Evolutionary conservation across 805 yeast species (phyloP).

Genomic region (Sugiyamaella smithiae): DNA sequence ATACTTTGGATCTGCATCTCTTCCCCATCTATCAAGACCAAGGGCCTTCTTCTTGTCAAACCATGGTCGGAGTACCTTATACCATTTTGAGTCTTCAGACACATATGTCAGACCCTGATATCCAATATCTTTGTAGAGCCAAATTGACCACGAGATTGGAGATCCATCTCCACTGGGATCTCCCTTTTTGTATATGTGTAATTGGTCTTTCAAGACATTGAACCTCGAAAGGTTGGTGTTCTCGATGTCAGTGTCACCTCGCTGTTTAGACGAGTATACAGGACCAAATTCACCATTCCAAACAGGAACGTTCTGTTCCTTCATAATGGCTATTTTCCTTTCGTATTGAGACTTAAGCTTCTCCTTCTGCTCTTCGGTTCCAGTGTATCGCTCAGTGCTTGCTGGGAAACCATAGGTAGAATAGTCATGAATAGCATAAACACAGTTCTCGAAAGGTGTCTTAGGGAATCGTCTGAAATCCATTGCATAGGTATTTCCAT

Average conservation of each 20-base stretch:
- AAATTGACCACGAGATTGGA: constrained; percentile 50
- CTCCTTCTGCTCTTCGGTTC: constrained; percentile 36
- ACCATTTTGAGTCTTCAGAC: constrained; percentile 45
- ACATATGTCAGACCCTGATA: constrained; percentile 50
- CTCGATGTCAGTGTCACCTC: constrained; percentile 43
- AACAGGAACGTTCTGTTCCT: constrained; percentile 42
- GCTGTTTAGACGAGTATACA: constrained; percentile 40
- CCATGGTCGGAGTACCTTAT: constrained; percentile 41
- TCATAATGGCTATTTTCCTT: constrained; percentile 45
- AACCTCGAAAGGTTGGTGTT: constrained; percentile 42
- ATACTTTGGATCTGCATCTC: constrained; percentile 42
- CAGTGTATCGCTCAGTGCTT: constrained; percentile 30
- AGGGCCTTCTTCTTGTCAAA: constrained; percentile 42
- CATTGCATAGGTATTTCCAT: constrained; percentile 51
- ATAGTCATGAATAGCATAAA: constrained; percentile 51
- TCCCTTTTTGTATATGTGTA: constrained; percentile 42
- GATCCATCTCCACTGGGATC: constrained; percentile 48
- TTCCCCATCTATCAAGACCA: constrained; percentile 52
- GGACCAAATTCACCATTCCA: constrained; percentile 58
- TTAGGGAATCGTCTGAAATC: constrained; percentile 49
- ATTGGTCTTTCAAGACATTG: constrained; percentile 45
- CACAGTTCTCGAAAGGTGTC: constrained; percentile 40
- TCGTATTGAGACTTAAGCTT: constrained; percentile 39
- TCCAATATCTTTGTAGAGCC: constrained; percentile 54
- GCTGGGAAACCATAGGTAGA: constrained; percentile 45